Percentiles rank a stretch among this genome's conserved stretches.
phyloP scores from a whole-genome alignment of 495 filamentous ascomycete genomes.

The Penicillium cosmopolitanum region DNA sequence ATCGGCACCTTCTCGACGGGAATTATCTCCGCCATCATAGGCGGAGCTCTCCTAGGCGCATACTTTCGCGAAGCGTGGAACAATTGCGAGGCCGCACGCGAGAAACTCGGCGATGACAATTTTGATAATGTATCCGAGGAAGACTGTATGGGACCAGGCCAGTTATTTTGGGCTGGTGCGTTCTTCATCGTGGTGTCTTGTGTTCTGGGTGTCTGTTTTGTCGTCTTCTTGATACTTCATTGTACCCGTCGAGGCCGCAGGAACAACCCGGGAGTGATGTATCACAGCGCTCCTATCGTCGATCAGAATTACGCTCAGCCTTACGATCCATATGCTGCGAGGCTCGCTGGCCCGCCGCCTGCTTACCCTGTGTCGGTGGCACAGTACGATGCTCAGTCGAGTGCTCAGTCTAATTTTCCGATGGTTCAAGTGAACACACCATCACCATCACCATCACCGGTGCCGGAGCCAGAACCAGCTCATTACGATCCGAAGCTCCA shows the following conservation, averaged over 20 bases:
- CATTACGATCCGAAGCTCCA: too few species aligned
- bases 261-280: neutral
- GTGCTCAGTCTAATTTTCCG: neutral
- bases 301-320: neutral
- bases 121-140: neutral
- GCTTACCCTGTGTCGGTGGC: neutral
- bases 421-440: too few species aligned
- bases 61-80: neutral
- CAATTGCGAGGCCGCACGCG: neutral
- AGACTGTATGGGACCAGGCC: neutral
- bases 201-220: neutral
- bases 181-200: neutral
- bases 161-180: neutral
- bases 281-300: neutral
- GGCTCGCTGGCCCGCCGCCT: neutral
- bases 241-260: neutral
- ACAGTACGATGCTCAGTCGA: neutral
- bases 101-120: neutral
- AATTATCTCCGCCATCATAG: neutral
- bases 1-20: neutral
- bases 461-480: too few species aligned
- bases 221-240: neutral
- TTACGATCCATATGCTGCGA: constrained; percentile 2
- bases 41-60: neutral
- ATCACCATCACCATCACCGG: too few species aligned